Base-by-base conservation (phyloP, 257 asterid species). In the Schizonepeta tenuifolia region DNA sequence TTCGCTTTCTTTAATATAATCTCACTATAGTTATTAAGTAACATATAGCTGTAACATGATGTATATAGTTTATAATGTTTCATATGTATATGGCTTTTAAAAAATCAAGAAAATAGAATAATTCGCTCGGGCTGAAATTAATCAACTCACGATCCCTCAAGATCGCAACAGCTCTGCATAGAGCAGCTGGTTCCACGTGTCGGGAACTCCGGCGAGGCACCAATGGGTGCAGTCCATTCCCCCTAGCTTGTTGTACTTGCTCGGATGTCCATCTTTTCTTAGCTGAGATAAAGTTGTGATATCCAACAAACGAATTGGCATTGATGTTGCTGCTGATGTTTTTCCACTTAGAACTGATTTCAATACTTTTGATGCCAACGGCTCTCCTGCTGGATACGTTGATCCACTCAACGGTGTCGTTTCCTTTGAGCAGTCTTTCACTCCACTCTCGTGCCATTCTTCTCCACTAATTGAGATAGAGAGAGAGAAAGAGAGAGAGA, bases 181-280 rank as follows among this genome's bases (percentile, higher is more conserved):
- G 9, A 89, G 82, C 49, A 89, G 77, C 1, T 65, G 84, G 76
- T 87, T 89, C 96, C 96, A 89, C 0, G 96, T 82, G 53, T 87
- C 93, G n/a, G 80, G 86, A 6, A 86, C 84, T 0, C 96, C 93
- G 20, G 87, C 86, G 15, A 89, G 24, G 72, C 93, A 89, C 96
- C 96, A 89, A 68, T 89, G 96, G 2, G 85, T 82, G 70, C 91
- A 89, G 33, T 89, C 93, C 85, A 87, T 82, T 43, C 85, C 86
- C 7, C 54, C 33, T 3, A 78, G 67, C 2, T 15, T 73, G 63
- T 83, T 89, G 58, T 77, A 76, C 59, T 21, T 70, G 64, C 84
- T 74, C 0, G 89, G 89, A 63, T 87, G 92, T 9, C 85, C 95
- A 46, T 90, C 90, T 74, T 87, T 87, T 59, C 95, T 81, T 6